A percentile compares a stretch with the other conserved stretches of the same genome.
Evolutionary conservation across 306 rosid species (phyloP).

Genomic region (Ochetophila trinervis): DNA sequence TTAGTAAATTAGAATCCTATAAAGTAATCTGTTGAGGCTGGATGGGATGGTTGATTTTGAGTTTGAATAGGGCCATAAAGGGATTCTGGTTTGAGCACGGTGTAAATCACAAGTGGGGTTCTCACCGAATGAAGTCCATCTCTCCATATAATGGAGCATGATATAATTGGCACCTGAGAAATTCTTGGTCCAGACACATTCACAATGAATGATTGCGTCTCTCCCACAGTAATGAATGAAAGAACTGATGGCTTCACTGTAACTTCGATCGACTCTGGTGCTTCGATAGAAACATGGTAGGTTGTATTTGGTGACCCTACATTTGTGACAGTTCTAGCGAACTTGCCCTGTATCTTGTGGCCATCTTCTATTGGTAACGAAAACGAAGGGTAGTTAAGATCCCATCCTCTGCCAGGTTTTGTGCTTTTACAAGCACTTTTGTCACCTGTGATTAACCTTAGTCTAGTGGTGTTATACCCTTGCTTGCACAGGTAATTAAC

Average conservation of each 20-base stretch:
- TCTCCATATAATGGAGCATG: constrained; percentile 26
- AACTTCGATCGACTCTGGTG: constrained; percentile 1
- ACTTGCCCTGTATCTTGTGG: constrained; percentile 20
- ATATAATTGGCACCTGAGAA: constrained; percentile 21
- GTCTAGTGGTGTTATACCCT: constrained; percentile 26
- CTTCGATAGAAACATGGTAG: constrained; percentile 7
- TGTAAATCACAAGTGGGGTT: constrained; percentile 30
- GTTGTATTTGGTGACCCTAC: constrained; percentile 30
- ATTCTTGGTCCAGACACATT: constrained; percentile 7
- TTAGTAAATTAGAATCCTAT: not conserved
- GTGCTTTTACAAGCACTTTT: constrained; percentile 13
- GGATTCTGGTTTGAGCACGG: constrained; percentile 8
- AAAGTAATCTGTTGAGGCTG: not conserved
- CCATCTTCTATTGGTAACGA: constrained; percentile 24
- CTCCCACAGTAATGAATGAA: constrained; percentile 22
- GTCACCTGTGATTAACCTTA: constrained; percentile 20
- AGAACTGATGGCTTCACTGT: constrained; percentile 22
- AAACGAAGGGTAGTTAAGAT: constrained; percentile 37
- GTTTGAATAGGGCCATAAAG: too few species aligned
- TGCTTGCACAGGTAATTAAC: constrained; percentile 28
- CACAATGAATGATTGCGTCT: constrained; percentile 22
- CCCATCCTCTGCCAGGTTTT: constrained; percentile 23
- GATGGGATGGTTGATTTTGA: too few species aligned
- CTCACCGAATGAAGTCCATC: constrained; percentile 19
- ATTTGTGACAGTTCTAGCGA: constrained; percentile 30